A percentile compares a stretch with the other conserved stretches of the same genome.
These are phyloP conservation scores for Fremontodendron californicum DNA, from an alignment of 345 rosid species.

Conservation along the genomic window DNA sequence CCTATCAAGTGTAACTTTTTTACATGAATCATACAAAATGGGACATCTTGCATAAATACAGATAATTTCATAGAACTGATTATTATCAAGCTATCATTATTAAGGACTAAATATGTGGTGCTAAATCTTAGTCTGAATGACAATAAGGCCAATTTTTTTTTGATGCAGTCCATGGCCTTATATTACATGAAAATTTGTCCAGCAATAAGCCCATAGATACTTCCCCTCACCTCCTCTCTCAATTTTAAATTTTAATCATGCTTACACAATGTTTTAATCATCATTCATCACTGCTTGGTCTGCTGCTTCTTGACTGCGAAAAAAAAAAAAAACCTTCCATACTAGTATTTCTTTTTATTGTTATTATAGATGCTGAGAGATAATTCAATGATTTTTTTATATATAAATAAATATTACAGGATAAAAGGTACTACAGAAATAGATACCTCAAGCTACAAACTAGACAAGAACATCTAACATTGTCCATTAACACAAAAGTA, in stretches of 20 bases:
- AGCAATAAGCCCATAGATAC: background rate
- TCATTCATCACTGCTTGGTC: background rate
- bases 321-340: background rate
- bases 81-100: background rate
- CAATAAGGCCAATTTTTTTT: background rate
- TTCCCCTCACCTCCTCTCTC: background rate
- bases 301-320: background rate
- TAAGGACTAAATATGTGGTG: background rate
- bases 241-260: background rate
- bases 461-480: background rate
- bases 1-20: background rate
- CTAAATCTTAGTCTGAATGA: background rate
- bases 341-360: background rate
- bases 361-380: background rate
- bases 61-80: background rate
- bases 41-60: background rate
- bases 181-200: background rate
- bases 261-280: background rate
- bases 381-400: background rate
- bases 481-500: background rate
- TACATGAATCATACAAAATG: background rate
- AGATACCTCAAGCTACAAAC: background rate
- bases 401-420: background rate
- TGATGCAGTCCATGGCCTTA: background rate
- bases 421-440: background rate